These are phyloP conservation scores for Jackrogersella minutella DNA, from an alignment of 495 filamentous ascomycete species.

Conservation along the genomic window DNA sequence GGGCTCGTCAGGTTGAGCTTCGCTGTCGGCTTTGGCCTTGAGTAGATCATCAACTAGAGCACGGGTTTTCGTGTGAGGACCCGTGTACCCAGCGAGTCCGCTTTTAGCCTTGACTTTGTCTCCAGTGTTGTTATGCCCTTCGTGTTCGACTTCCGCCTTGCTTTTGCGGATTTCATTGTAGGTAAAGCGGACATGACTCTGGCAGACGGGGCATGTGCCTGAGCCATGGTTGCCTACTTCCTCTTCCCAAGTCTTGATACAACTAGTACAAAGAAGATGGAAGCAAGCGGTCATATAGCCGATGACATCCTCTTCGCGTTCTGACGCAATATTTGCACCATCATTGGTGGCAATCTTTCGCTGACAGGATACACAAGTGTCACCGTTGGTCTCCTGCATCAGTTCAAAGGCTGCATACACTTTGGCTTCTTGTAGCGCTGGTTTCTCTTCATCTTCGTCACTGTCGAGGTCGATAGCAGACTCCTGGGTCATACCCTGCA, in stretches of 20 bases:
- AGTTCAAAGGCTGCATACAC: conserved; percentile 84
- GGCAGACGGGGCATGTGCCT: conserved; percentile 69
- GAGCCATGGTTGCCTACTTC: conserved; percentile 47
- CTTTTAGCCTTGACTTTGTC: conserved; percentile 68
- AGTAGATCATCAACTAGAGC: conserved; percentile 76
- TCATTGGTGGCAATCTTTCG: conserved; percentile 66
- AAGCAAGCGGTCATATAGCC: conserved; percentile 84
- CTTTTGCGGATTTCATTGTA: conserved; percentile 73
- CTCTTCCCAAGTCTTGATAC: conserved; percentile 64
- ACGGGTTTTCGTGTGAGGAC: conserved; percentile 89
- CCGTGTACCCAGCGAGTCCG: conserved; percentile 80
- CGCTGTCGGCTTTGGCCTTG: conserved; percentile 65
- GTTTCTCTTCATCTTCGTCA: conserved; percentile 65
- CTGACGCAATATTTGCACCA: conserved; percentile 59
- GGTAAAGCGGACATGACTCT: conserved; percentile 61
- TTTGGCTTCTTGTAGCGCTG: conserved; percentile 65
- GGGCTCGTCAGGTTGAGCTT: conserved; percentile 61
- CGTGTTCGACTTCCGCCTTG: conserved; percentile 67
- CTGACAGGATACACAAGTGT: conserved; percentile 73
- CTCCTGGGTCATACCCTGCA: conserved; percentile 78
- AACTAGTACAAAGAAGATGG: conserved; percentile 79
- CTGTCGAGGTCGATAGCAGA: conserved; percentile 88
- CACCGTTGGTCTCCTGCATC: conserved; percentile 77
- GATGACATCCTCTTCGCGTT: conserved; percentile 69
- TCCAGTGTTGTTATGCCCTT: conserved; percentile 56